Conservation (phyloP, 2,329 filamentous ascomycete species). For the Penicillium verrucosum region DNA sequence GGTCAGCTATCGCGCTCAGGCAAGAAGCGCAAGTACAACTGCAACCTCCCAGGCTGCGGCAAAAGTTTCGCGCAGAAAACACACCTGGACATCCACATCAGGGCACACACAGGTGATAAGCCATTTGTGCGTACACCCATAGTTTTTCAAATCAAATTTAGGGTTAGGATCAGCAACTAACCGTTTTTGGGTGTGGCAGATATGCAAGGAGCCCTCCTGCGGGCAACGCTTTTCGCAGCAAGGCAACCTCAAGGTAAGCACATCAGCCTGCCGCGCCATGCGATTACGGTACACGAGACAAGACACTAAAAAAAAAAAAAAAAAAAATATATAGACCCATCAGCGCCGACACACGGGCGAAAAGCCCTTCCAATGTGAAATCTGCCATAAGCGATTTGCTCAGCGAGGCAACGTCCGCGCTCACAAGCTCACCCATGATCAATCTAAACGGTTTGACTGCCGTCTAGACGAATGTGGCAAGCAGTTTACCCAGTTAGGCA, state of each 20-base stretch:
- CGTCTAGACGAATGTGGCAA: slow-evolving; percentile 80
- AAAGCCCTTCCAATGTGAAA: slow-evolving; percentile 74
- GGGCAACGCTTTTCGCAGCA: slow-evolving; percentile 80
- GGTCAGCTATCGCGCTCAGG: slow-evolving; percentile 34
- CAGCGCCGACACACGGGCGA: slow-evolving; percentile 84
- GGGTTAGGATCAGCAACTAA: background rate
- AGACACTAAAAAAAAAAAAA: slow-evolving; percentile 3
- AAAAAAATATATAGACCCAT: slow-evolving; percentile 63
- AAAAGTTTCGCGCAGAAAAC: slow-evolving; percentile 90
- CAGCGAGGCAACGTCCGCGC: slow-evolving; percentile 82
- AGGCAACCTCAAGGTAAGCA: slow-evolving; percentile 77
- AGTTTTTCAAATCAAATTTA: background rate
- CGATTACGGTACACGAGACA: background rate
- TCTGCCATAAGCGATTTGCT: slow-evolving; percentile 78
- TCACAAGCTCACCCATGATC: slow-evolving; percentile 76
- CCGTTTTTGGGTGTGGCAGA: slow-evolving; percentile 36
- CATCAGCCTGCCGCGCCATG: background rate
- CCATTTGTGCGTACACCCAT: slow-evolving; percentile 67
- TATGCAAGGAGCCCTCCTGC: slow-evolving; percentile 70
- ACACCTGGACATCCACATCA: slow-evolving; percentile 83
- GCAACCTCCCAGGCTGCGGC: slow-evolving; percentile 68
- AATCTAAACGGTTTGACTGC: slow-evolving; percentile 76
- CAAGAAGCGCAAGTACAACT: slow-evolving; percentile 65
- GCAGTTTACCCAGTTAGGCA: slow-evolving; percentile 84
- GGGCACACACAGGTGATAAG: slow-evolving; percentile 84